These are phyloP conservation scores for Gryganskiella cystojenkinii DNA, from an alignment of 192 early-diverging fungal species.

Conservation along the genomic window DNA sequence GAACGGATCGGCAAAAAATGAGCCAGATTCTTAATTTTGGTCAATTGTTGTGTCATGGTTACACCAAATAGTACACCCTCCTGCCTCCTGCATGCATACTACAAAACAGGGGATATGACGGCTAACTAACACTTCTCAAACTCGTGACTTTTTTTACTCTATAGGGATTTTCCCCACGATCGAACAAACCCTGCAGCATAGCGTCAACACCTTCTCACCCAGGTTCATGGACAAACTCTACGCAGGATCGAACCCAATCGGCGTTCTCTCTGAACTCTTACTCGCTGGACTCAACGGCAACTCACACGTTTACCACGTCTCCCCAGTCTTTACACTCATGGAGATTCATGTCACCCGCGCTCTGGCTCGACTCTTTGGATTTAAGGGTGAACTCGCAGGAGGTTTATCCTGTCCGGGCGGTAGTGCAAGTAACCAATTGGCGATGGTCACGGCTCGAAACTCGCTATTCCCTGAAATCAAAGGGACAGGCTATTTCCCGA, in stretches of 20 bases:
- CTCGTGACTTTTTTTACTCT: neutral
- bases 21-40: neutral
- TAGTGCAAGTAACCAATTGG: slow-evolving; percentile 78
- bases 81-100: too few species aligned
- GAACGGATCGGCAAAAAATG: neutral
- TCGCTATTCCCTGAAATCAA: slow-evolving; percentile 70
- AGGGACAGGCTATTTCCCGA: slow-evolving; percentile 58
- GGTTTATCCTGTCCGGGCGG: slow-evolving; percentile 83
- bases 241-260: slow-evolving; percentile 78
- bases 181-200: slow-evolving; percentile 59
- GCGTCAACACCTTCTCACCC: slow-evolving; percentile 73
- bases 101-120: too few species aligned
- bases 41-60: neutral
- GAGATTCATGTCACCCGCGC: slow-evolving; percentile 68
- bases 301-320: slow-evolving; percentile 79
- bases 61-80: too few species aligned
- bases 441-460: slow-evolving; percentile 81
- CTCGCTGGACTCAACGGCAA: slow-evolving; percentile 81
- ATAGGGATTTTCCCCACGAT: slow-evolving; percentile 57
- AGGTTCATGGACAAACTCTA: slow-evolving; percentile 88
- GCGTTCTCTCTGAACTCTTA: slow-evolving; percentile 76
- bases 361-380: slow-evolving; percentile 56
- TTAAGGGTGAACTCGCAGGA: slow-evolving; percentile 61
- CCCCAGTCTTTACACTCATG: slow-evolving; percentile 76
- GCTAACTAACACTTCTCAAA: too few species aligned